Evolutionary conservation across 192 early-diverging fungal species (phyloP), one percentile per base, ranked within the genome.

Genomic region (Entophlyctis helioformis): DNA sequence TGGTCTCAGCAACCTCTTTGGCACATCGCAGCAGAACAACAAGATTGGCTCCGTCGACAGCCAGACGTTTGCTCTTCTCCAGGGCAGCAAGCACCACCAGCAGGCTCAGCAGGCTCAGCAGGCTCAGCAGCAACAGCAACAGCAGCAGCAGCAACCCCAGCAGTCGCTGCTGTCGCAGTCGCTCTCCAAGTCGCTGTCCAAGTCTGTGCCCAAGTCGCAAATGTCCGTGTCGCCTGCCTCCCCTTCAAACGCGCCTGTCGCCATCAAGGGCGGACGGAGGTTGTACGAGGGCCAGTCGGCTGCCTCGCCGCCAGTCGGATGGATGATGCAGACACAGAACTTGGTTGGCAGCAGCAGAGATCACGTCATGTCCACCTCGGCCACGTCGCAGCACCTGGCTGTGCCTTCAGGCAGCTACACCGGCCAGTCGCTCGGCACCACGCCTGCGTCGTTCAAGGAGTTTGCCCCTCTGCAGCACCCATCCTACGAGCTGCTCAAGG

Each of bases 401-500:
- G n/a, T n/a, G n/a, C n/a, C n/a, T n/a, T n/a, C n/a, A n/a, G 29
- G 29, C 29, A 8, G 6, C 6, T 31, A 11, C 5, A 22, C 24
- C 11, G 24, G 24, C 39, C 5, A 40, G 5, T 8, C 5, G 5
- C 20, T 4, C 21, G 10, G 10, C 39, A 25, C 12, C 5, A n/a
- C n/a, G n/a, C n/a, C n/a, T n/a, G n/a, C n/a, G 19, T 59, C 56
- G 25, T 69, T 48, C 51, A 69, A 71, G 37, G 68, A 71, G 40
- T 65, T 68, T 45, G 29, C 56, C 20, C 54, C 54, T 18, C 68
- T 72, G 60, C 64, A 72, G 70, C 93, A 96, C 60, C 93, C 93
- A 1, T 82, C 77, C 38, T 91, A 94, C 59, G 89, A 90, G 57
- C 71, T 96, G 18, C 64, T 96, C 62, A 85, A 83, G 45, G 93